phyloP scores from a whole-genome alignment of 164 flowering plant genomes.

The Magnolia kwangsiensis region DNA sequence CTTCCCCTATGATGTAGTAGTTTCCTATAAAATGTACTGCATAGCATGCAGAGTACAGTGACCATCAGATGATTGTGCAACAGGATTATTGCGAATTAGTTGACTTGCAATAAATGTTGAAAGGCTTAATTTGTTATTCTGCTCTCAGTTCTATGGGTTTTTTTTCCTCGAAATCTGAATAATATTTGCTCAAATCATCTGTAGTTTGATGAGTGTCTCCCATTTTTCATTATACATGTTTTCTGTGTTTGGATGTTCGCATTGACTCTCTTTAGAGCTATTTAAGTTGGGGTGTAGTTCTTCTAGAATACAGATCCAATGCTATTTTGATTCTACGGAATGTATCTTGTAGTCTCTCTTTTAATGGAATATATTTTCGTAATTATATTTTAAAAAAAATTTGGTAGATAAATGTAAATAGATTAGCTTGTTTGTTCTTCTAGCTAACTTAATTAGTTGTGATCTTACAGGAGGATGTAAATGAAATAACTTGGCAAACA shows the following conservation, averaged over 20 bases:
- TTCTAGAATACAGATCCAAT: no score
- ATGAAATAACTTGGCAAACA: slow-evolving; percentile 93
- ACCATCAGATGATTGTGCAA: background rate
- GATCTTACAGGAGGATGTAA: slow-evolving; percentile 55
- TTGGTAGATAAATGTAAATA: background rate
- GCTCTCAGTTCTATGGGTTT: background rate
- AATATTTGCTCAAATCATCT: background rate
- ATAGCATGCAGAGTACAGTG: background rate
- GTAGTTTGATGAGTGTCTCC: background rate
- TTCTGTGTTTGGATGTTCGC: background rate
- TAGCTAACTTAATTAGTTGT: slow-evolving; percentile 10
- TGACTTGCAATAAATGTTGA: background rate
- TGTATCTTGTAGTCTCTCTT: background rate
- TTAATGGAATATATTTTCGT: background rate
- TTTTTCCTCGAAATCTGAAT: background rate
- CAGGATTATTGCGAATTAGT: background rate
- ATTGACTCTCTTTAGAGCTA: background rate
- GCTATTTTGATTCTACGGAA: background rate
- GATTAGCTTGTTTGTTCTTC: background rate
- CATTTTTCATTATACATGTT: background rate
- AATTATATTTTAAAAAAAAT: background rate
- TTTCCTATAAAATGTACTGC: background rate
- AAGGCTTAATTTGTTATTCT: background rate
- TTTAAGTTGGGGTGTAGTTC: no score
- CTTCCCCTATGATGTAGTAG: no score